Evolutionary conservation across 495 filamentous ascomycete genomes (phyloP).

Genomic region (Penicillium samsonianum): DNA sequence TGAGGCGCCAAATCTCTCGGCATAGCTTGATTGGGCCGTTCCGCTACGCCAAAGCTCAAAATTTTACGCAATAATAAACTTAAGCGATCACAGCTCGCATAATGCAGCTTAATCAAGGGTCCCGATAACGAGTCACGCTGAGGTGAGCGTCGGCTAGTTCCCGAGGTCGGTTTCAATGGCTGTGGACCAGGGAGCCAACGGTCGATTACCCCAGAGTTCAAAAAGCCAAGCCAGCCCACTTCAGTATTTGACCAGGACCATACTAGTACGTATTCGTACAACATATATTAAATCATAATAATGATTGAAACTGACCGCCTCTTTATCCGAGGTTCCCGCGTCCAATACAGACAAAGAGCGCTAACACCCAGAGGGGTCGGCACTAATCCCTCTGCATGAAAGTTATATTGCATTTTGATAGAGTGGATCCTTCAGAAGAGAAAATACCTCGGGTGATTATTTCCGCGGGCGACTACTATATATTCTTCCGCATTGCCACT

Average conservation of each 20-base stretch:
- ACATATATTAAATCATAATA: too few relatives aligned
- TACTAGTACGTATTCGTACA: too few relatives aligned
- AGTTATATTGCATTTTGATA: slow-evolving; percentile 7
- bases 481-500: slow-evolving; percentile 17
- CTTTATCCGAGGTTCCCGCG: slow-evolving; percentile 2
- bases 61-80: not conserved
- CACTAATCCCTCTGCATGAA: slow-evolving; percentile 3
- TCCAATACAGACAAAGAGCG: not conserved
- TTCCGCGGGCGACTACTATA: slow-evolving; percentile 3
- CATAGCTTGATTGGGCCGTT: slow-evolving; percentile 1
- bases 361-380: slow-evolving; percentile 11
- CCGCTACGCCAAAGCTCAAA: not conserved
- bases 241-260: not conserved
- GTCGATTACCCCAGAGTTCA: slow-evolving; percentile 14
- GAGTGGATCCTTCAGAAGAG: slow-evolving; percentile 6
- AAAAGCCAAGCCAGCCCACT: slow-evolving; percentile 2
- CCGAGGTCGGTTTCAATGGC: not conserved
- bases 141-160: not conserved
- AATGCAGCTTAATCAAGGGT: slow-evolving; percentile 4
- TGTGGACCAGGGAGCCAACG: slow-evolving; percentile 6
- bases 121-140: slow-evolving; percentile 4
- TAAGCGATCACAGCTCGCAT: slow-evolving; percentile 5
- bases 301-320: not conserved
- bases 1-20: slow-evolving; percentile 2
- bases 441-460: not conserved